Conservation (phyloP, 768 basidiomycete species). For the Russula foetens region DNA sequence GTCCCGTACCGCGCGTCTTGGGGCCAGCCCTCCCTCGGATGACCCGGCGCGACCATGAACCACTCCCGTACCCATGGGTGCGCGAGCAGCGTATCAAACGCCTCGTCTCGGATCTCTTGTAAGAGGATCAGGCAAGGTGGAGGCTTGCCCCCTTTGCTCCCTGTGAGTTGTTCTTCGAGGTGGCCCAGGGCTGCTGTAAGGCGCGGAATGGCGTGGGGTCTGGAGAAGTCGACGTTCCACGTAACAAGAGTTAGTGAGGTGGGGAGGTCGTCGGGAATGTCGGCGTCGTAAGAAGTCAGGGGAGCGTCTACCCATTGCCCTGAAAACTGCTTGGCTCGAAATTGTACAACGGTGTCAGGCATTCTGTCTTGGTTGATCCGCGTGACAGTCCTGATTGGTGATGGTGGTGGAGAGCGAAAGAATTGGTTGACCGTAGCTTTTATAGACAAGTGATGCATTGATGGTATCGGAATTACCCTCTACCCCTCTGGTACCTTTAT, state of each 20-base stretch:
- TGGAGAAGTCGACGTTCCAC: constrained; percentile 61
- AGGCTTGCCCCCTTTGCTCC: constrained; percentile 36
- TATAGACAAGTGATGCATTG: background rate
- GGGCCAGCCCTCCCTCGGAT: constrained; percentile 45
- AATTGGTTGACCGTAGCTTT: background rate
- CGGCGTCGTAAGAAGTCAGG: constrained; percentile 27
- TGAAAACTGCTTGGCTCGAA: background rate
- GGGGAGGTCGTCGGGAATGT: constrained; percentile 28
- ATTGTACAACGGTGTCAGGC: background rate
- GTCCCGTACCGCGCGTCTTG: constrained; percentile 46
- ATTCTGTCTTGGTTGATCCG: background rate
- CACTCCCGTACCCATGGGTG: constrained; percentile 55
- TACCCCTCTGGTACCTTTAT: background rate
- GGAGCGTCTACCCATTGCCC: constrained; percentile 6
- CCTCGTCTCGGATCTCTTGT: constrained; percentile 50
- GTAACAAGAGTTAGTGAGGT: constrained; percentile 48
- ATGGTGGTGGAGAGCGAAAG: background rate
- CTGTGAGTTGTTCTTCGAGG: constrained; percentile 44
- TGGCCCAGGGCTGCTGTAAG: constrained; percentile 43
- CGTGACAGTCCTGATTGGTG: background rate
- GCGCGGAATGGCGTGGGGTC: constrained; percentile 33
- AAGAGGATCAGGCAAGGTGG: constrained; percentile 57
- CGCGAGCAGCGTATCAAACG: constrained; percentile 41
- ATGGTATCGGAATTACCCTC: background rate
- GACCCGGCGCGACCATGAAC: constrained; percentile 52